Conservation (phyloP, 257 asterid genomes). For the Cruciata laevipes region DNA sequence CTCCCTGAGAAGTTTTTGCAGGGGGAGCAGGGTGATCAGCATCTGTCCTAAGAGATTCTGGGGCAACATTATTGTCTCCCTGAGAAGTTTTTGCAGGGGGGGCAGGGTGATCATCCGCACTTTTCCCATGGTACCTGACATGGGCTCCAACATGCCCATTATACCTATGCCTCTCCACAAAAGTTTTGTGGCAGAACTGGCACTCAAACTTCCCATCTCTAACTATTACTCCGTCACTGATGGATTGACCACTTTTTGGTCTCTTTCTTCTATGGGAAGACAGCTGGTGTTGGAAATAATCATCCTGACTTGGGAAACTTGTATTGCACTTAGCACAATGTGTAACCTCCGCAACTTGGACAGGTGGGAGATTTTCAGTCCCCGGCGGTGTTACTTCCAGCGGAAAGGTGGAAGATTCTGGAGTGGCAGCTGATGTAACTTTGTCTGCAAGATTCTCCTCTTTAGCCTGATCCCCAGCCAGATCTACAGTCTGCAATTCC, state of each 20-base stretch:
- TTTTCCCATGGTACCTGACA: slow-evolving; percentile 46
- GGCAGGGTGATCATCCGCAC: slow-evolving; percentile 31
- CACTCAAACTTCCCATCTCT: slow-evolving; percentile 61
- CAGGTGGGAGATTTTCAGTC: slow-evolving; percentile 29
- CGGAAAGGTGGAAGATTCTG: slow-evolving; percentile 25
- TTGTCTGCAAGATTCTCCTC: slow-evolving; percentile 27
- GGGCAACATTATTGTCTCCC: slow-evolving; percentile 9
- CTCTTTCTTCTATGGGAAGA: slow-evolving; percentile 46
- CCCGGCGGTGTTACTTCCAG: slow-evolving; percentile 20
- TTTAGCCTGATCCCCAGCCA: slow-evolving; percentile 26
- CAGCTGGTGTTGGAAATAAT: slow-evolving; percentile 41
- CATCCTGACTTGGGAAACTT: slow-evolving; percentile 37
- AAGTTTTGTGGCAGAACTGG: slow-evolving; percentile 64
- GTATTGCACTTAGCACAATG: slow-evolving; percentile 39
- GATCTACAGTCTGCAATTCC: slow-evolving; percentile 36
- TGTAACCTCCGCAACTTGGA: slow-evolving; percentile 30
- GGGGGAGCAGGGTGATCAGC: slow-evolving; percentile 30
- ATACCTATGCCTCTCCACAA: slow-evolving; percentile 50
- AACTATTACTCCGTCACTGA: slow-evolving; percentile 61
- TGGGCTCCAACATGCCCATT: slow-evolving; percentile 72
- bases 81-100: slow-evolving; percentile 29
- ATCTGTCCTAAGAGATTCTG: neutral
- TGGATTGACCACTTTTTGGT: slow-evolving; percentile 32
- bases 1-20: slow-evolving; percentile 23
- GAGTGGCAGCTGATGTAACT: slow-evolving; percentile 25